These are phyloP conservation scores for Hortiboletus flavorubellus DNA, from an alignment of 768 basidiomycete genomes.

Conservation along the genomic window DNA sequence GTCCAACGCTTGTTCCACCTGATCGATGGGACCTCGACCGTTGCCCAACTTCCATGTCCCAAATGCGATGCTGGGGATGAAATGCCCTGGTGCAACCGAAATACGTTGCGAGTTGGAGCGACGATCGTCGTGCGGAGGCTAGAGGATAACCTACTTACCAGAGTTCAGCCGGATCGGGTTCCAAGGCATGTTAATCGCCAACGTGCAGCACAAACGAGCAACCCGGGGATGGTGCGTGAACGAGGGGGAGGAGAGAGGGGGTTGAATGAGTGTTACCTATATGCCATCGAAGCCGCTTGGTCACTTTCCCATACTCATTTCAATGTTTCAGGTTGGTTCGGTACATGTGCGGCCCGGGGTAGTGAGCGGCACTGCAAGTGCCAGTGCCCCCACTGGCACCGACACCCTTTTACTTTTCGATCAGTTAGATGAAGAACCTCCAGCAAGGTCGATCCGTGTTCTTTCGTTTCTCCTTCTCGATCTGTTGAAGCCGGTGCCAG, in stretches of 20 bases:
- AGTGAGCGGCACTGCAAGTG: too few relatives aligned
- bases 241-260: not conserved
- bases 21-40: slow-evolving; percentile 48
- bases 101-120: not conserved
- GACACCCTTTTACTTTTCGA: too few relatives aligned
- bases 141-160: slow-evolving; percentile 35
- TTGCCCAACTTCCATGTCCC: slow-evolving; percentile 65
- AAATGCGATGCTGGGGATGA: slow-evolving; percentile 51
- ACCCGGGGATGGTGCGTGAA: not conserved
- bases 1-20: slow-evolving; percentile 60
- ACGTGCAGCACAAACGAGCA: not conserved
- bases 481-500: too few relatives aligned
- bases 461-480: too few relatives aligned
- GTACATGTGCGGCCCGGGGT: too few relatives aligned
- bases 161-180: slow-evolving; percentile 55
- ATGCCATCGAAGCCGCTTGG: too few relatives aligned
- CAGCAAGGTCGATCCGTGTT: too few relatives aligned
- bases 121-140: not conserved
- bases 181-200: slow-evolving; percentile 59
- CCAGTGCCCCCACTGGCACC: too few relatives aligned
- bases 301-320: not conserved
- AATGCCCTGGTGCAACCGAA: slow-evolving; percentile 35
- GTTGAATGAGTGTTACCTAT: too few relatives aligned
- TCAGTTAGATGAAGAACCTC: too few relatives aligned
- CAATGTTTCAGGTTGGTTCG: too few relatives aligned